Percentiles rank a stretch among this genome's conserved stretches.
These are phyloP conservation scores for Phialophora expanda DNA, from an alignment of 2,329 filamentous ascomycete species.

Conservation along the genomic window DNA sequence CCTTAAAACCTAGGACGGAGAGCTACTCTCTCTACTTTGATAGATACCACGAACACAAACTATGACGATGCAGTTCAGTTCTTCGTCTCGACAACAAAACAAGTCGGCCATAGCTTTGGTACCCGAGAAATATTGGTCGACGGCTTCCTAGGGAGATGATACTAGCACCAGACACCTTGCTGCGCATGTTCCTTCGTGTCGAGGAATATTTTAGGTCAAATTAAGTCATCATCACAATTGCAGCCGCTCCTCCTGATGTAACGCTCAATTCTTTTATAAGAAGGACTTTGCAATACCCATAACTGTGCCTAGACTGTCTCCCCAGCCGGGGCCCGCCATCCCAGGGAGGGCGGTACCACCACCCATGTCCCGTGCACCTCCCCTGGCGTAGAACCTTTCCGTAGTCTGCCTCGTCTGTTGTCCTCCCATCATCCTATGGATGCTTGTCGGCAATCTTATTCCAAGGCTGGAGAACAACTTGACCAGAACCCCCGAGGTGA, in stretches of 20 bases:
- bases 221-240: conserved; percentile 1
- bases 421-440: conserved; percentile 53
- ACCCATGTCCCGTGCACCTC: conserved; percentile 42
- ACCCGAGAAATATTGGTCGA: background rate
- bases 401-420: conserved; percentile 42
- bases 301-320: conserved; percentile 55
- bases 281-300: conserved; percentile 60
- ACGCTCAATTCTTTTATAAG: conserved; percentile 48
- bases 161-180: background rate
- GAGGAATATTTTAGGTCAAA: background rate
- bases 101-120: background rate
- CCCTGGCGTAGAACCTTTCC: conserved; percentile 41
- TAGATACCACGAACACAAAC: background rate
- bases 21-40: background rate
- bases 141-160: background rate
- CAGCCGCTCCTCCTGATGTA: background rate
- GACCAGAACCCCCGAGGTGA: conserved; percentile 80
- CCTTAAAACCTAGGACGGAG: background rate
- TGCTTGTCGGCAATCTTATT: conserved; percentile 69
- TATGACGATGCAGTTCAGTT: background rate
- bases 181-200: background rate
- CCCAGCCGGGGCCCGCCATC: conserved; percentile 43
- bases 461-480: conserved; percentile 80
- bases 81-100: background rate
- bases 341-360: conserved; percentile 38